Base-by-base conservation (phyloP, 352 stramenopile species). In the Phytopythium aichiense region DNA sequence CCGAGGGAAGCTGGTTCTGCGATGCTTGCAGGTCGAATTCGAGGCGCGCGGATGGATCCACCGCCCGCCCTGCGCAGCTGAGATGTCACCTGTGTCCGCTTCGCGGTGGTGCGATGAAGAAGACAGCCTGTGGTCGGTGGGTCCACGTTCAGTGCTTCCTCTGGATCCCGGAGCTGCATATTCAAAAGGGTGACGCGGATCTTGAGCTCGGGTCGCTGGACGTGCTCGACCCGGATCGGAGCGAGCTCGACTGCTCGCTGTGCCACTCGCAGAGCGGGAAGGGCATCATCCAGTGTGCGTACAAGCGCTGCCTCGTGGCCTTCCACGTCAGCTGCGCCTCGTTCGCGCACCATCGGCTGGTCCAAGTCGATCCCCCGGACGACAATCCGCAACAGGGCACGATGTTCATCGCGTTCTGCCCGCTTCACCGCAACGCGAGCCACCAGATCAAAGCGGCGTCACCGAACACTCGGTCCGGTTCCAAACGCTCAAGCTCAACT, bases 61-160 rank as follows among this genome's bases (percentile, higher is more conserved):
- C 25, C 11, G 7, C 35, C 20, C 15, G 35, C 60, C 28, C 11
- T 30, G 15, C 60, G 58, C 25, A 64, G 20, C 57, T 48, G 11
- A 52, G 51, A 4, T 95, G 87, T n/a, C 65, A 77, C 22, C 59
- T 95, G 49, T 95, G 87, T 59, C 84, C 84, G 11, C 64, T 90
- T 31, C 81, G 79, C 30, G 77, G 71, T 35, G 74, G 80, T 22
- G 81, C 82, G 8, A 73, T 87, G 37, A 93, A 91, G 63, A 56
- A 62, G 18, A 91, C 87, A 7, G 42, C 63, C 20, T 94, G 85
- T 60, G 75, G 74, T 15, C 71, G 79, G 15, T 95, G 87, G 87
- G 84, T 88, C 6, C 87, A 95, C 49, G 76, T 94, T 0, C 87
- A 93, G 43, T 95, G 87, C 61, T 95, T 90, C 56, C 73, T 95